Evolutionary conservation across 306 rosid genomes (phyloP).

Genomic region (Dicorynia guianensis): DNA sequence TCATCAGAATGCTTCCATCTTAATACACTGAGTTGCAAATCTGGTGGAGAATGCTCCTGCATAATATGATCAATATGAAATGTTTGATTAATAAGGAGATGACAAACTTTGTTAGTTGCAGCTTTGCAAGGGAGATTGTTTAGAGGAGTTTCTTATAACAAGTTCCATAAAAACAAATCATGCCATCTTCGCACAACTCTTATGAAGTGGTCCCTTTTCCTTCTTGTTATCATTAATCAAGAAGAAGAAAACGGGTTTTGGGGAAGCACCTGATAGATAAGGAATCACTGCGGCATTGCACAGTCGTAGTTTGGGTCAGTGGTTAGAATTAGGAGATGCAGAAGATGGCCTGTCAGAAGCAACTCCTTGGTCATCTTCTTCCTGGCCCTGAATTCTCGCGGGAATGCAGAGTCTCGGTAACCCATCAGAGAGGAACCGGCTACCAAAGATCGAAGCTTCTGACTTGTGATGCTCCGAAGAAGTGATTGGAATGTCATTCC

Average conservation of each 20-base stretch:
- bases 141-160: conserved; percentile 13
- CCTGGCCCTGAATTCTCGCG: conserved; percentile 61
- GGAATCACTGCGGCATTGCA: conserved; percentile 26
- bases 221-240: conserved; percentile 28
- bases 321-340: conserved; percentile 73
- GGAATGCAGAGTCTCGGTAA: conserved; percentile 68
- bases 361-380: conserved; percentile 50
- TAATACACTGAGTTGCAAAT: conserved; percentile 40
- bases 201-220: conserved; percentile 38
- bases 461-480: conserved; percentile 53
- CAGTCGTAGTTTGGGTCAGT: conserved; percentile 42
- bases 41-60: conserved; percentile 48
- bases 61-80: conserved; percentile 32
- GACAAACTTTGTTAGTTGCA: conserved; percentile 33
- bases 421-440: conserved; percentile 63
- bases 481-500: conserved; percentile 68
- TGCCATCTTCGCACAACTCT: conserved; percentile 36
- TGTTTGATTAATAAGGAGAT: neutral
- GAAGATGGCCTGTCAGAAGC: conserved; percentile 64
- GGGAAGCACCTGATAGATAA: conserved; percentile 48
- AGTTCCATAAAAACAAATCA: conserved; percentile 38
- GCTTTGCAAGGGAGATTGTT: conserved; percentile 42
- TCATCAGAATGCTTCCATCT: conserved; percentile 43
- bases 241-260: conserved; percentile 8
- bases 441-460: conserved; percentile 66